Percentiles rank a stretch among this genome's conserved stretches.
phyloP scores from a whole-genome alignment of 2,329 filamentous ascomycete genomes.

The Aplosporella prunicola region DNA sequence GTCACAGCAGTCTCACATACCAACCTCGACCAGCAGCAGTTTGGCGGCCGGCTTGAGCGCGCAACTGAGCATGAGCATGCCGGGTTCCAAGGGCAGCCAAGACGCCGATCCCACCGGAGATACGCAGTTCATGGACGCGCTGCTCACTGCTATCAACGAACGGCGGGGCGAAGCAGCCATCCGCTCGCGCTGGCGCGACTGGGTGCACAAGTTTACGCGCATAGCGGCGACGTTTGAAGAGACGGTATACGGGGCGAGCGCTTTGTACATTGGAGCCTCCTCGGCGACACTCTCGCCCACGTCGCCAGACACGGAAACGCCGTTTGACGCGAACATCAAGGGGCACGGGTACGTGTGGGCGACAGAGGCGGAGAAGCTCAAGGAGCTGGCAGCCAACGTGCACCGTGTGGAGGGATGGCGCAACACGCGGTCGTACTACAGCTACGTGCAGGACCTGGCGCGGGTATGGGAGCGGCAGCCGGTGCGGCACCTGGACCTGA shows the following conservation, averaged over 20 bases:
- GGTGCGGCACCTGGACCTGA: slow-evolving; percentile 72
- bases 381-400: slow-evolving; percentile 83
- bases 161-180: slow-evolving; percentile 81
- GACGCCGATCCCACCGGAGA: slow-evolving; percentile 70
- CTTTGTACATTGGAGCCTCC: slow-evolving; percentile 66
- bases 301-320: slow-evolving; percentile 4
- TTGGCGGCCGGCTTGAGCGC: slow-evolving; percentile 24
- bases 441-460: slow-evolving; percentile 62
- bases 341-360: slow-evolving; percentile 96
- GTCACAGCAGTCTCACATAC: slow-evolving; percentile 46
- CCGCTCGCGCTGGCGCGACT: slow-evolving; percentile 84
- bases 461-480: slow-evolving; percentile 40
- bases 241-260: slow-evolving; percentile 84
- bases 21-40: slow-evolving; percentile 7
- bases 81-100: slow-evolving; percentile 26
- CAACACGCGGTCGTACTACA: slow-evolving; percentile 90
- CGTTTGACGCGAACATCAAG: slow-evolving; percentile 41
- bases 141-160: slow-evolving; percentile 72
- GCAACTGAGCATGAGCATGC: slow-evolving; percentile 20
- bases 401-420: slow-evolving; percentile 95
- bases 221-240: slow-evolving; percentile 93
- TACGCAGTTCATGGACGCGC: slow-evolving; percentile 75
- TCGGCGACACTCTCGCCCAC: slow-evolving; percentile 32
- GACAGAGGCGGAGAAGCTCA: slow-evolving; percentile 68
- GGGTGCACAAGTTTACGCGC: slow-evolving; percentile 88